Percentiles rank a stretch among this genome's conserved stretches.
Conservation (phyloP, 129 eudicot species). For the Chrysanthemum seticuspe region DNA sequence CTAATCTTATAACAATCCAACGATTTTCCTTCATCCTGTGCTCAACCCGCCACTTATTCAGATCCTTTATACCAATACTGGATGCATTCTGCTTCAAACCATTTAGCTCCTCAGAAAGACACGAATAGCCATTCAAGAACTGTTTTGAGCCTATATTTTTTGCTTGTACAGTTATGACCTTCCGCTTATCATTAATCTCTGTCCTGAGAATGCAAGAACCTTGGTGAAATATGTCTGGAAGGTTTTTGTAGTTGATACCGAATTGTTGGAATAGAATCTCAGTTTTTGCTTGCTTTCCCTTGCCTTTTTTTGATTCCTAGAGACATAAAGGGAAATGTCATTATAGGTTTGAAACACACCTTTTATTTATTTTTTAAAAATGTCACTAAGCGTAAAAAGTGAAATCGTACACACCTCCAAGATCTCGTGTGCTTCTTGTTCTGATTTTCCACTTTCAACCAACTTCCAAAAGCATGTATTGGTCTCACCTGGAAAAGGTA, state of each 20-base stretch:
- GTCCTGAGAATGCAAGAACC: conserved; percentile 83
- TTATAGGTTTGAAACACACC: not conserved
- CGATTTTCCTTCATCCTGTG: conserved; percentile 55
- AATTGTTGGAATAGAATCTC: conserved; percentile 52
- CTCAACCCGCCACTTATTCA: conserved; percentile 61
- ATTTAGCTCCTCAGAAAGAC: conserved; percentile 60
- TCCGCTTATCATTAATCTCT: conserved; percentile 28
- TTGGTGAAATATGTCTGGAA: conserved; percentile 64
- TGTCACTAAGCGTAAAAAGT: not conserved
- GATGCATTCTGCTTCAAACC: conserved; percentile 44
- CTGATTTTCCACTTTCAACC: conserved; percentile 56
- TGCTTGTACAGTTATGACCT: conserved; percentile 44
- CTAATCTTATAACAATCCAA: conserved; percentile 84
- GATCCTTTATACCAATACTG: conserved; percentile 55
- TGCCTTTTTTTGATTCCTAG: not conserved
- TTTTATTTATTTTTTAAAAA: not conserved
- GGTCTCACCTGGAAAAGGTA: conserved; percentile 58
- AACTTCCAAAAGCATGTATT: conserved; percentile 78
- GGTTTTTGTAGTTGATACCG: conserved; percentile 61
- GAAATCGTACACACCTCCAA: conserved; percentile 48
- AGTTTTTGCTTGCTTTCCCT: conserved; percentile 60
- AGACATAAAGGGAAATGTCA: not conserved
- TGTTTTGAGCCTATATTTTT: conserved; percentile 61
- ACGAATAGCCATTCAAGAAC: conserved; percentile 67
- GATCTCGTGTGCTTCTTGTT: conserved; percentile 61